Evolutionary conservation across 2,329 filamentous ascomycete genomes (phyloP).

Genomic region (Graphium sp.): DNA sequence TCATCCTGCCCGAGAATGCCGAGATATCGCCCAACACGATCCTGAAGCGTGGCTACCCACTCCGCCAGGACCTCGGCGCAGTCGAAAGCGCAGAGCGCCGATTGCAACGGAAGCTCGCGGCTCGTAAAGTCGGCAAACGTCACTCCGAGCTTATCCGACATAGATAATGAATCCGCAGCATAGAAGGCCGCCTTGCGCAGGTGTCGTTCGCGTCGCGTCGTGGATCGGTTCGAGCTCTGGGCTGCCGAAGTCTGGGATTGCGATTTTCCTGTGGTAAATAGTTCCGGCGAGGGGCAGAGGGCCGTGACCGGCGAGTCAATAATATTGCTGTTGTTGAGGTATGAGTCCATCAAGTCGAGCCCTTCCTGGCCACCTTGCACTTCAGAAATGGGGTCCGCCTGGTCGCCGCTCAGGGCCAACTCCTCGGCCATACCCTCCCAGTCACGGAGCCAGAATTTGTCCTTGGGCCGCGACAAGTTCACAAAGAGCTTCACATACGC

Average conservation of each 20-base stretch:
- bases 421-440: constrained; percentile 87
- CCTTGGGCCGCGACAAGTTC: constrained; percentile 80
- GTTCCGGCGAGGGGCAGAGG: constrained; percentile 28
- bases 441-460: constrained; percentile 86
- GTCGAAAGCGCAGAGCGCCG: constrained; percentile 83
- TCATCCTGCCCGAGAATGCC: constrained; percentile 74
- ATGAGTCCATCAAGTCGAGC: constrained; percentile 30
- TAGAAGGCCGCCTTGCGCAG: constrained; percentile 91
- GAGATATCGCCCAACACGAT: constrained; percentile 78
- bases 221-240: constrained; percentile 20
- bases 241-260: constrained; percentile 4
- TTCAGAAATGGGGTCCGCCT: no score
- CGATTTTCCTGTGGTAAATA: constrained; percentile 20
- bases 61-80: constrained; percentile 88
- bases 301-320: constrained; percentile 34
- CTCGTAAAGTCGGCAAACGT: constrained; percentile 74
- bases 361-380: no score
- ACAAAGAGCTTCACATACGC: constrained; percentile 89
- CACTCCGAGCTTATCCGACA: constrained; percentile 73
- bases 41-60: constrained; percentile 86
- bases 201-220: constrained; percentile 66
- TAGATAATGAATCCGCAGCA: constrained; percentile 77
- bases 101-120: constrained; percentile 75
- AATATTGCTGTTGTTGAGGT: constrained; percentile 26
- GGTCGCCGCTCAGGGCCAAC: constrained; percentile 59